Percentiles rank a stretch among this genome's conserved stretches.
Evolutionary conservation across 169 alveolate genomes (phyloP).

Genomic region (Plasmodium gallinaceum): DNA sequence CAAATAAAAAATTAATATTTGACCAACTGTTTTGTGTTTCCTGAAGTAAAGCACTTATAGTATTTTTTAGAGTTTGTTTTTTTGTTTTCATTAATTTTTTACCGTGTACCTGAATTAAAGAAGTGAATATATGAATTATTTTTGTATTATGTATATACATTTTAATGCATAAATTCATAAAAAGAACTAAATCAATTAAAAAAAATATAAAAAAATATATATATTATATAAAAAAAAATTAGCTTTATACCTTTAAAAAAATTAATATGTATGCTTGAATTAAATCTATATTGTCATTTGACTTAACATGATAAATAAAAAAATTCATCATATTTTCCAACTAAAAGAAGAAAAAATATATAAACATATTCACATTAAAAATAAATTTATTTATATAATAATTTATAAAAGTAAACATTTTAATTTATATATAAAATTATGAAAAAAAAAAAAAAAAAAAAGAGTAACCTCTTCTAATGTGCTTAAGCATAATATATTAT

Average conservation of each 20-base stretch:
- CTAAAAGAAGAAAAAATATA: slow-evolving; percentile 18
- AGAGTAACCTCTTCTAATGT: slow-evolving; percentile 52
- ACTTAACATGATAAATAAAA: slow-evolving; percentile 69
- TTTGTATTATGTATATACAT: neutral
- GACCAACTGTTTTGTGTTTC: slow-evolving; percentile 74
- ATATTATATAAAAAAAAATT: neutral
- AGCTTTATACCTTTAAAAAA: slow-evolving; percentile 42
- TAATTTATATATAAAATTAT: neutral
- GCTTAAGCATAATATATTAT: slow-evolving; percentile 51
- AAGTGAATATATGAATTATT: neutral
- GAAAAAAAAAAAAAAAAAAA: neutral
- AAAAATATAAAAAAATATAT: neutral
- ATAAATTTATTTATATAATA: neutral
- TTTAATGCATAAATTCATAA: neutral
- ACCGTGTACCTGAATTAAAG: slow-evolving; percentile 42
- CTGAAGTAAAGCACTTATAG: slow-evolving; percentile 50
- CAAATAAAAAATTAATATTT: slow-evolving; percentile 63
- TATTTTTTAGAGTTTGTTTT: slow-evolving; percentile 30
- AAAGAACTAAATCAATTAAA: neutral
- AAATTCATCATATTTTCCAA: slow-evolving; percentile 76
- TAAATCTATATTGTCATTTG: slow-evolving; percentile 71
- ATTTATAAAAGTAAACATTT: neutral
- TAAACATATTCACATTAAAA: neutral
- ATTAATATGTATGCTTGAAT: slow-evolving; percentile 68
- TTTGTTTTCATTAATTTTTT: slow-evolving; percentile 53